Percentiles rank a stretch among this genome's conserved stretches.
Conservation (phyloP, 371 early-diverging fungal species). For the Mucor racemosus region DNA sequence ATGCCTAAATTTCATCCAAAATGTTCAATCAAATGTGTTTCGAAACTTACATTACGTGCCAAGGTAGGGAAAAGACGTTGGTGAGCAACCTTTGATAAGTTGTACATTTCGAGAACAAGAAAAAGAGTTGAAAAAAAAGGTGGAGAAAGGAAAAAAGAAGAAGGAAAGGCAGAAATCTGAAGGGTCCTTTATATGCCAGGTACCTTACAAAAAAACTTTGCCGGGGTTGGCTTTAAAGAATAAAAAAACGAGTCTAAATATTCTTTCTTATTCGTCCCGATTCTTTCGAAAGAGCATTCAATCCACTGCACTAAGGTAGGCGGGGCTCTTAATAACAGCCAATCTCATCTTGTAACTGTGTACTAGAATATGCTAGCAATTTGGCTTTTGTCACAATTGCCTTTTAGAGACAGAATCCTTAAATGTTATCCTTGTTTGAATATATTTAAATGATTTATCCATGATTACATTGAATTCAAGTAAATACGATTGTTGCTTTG, state of each 20-base stretch:
- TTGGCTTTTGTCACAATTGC: not conserved
- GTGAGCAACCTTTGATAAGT: conserved; percentile 43
- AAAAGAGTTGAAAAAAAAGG: conserved; percentile 18
- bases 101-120: conserved; percentile 45
- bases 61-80: conserved; percentile 40
- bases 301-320: not conserved
- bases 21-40: too few relatives aligned
- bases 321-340: not conserved
- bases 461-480: not conserved
- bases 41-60: conserved; percentile 34
- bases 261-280: conserved; percentile 21
- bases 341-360: not conserved
- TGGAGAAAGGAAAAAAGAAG: conserved; percentile 14
- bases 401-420: conserved; percentile 2
- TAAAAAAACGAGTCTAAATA: conserved; percentile 12
- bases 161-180: conserved; percentile 7
- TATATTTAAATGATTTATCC: not conserved
- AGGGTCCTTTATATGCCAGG: conserved; percentile 28
- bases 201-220: conserved; percentile 32
- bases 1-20: too few relatives aligned
- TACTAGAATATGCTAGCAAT: conserved; percentile 8
- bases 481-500: not conserved
- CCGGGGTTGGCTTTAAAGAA: conserved; percentile 27
- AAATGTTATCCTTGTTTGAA: conserved; percentile 5
- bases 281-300: conserved; percentile 6